Base-by-base conservation (phyloP, 2,329 filamentous ascomycete genomes). In the Trichoderma gracile region DNA sequence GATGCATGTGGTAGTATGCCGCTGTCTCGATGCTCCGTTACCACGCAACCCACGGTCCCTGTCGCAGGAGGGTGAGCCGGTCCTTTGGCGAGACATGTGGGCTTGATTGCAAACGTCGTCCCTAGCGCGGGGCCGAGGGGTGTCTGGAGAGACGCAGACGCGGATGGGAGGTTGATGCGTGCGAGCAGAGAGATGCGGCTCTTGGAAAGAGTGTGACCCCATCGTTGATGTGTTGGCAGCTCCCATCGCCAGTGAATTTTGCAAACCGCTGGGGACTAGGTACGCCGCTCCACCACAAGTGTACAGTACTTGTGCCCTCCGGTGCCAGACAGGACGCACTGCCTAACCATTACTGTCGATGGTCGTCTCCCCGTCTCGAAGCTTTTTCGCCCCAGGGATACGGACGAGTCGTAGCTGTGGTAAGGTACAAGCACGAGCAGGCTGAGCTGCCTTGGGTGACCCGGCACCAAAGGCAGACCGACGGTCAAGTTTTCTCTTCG, bases 211-310 rank as follows among this genome's bases (percentile, higher is more conserved):
- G 84, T 86, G 84, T 84, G 85, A 86, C 85, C 64, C 85, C 84
- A 86, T 86, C 80, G 82, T 63, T 91, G 91, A 93, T 96, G 92
- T 90, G 92, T 84, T 96, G 92, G 92, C 92, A 89, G 88, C 82
- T 83, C 83, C 89, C 84, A 83, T 87, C 85, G 85, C 91, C 91
- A 94, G 89, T 93, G 87, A 84, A 88, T 86, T 59, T 67, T 62
- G 81, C 82, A 82, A 84, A 79, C 78, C 80, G 81, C 80, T 82
- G 72, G 81, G 83, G 80, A 83, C 83, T 85, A 86, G 80, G 78
- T 38, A 38, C 33, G 33, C 81, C 83, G 82, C 83, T 86, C 85
- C 85, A 87, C 85, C 78, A 77, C 78, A 77, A 52, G 27, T 52
- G 49, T 52, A 52, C 49, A 30, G 49, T 52, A 52, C 49, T 33